Conservation (phyloP, 306 rosid genomes). For the Vigna nakashimae region DNA sequence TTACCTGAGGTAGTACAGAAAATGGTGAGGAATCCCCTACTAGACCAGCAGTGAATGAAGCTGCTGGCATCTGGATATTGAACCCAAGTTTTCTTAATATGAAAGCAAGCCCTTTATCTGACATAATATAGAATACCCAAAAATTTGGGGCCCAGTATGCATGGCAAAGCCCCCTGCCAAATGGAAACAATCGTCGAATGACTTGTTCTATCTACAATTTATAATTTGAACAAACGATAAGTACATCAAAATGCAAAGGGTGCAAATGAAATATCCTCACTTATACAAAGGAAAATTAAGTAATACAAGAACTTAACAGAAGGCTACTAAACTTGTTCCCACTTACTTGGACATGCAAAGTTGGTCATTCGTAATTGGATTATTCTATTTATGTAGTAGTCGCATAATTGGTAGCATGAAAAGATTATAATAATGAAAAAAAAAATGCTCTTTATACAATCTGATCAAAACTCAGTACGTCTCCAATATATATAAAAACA, state of each 20-base stretch:
- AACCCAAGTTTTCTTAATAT: slow-evolving; percentile 76
- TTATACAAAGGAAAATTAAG: slow-evolving; percentile 12
- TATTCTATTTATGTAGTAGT: slow-evolving; percentile 3
- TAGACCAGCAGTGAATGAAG: slow-evolving; percentile 88
- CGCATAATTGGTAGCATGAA: not conserved
- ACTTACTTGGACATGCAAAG: slow-evolving; percentile 1
- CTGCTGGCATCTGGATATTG: slow-evolving; percentile 59
- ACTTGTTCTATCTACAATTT: slow-evolving; percentile 81
- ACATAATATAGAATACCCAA: slow-evolving; percentile 87
- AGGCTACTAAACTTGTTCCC: not conserved
- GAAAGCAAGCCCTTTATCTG: slow-evolving; percentile 84
- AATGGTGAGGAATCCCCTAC: slow-evolving; percentile 89
- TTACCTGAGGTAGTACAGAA: slow-evolving; percentile 81
- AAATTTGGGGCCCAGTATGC: slow-evolving; percentile 98
- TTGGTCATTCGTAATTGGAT: slow-evolving; percentile 6
- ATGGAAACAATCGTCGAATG: slow-evolving; percentile 79
- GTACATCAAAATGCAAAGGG: slow-evolving; percentile 28
- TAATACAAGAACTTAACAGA: slow-evolving; percentile 6
- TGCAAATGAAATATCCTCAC: slow-evolving; percentile 19
- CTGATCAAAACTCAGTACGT: not conserved
- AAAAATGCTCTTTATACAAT: too few species aligned
- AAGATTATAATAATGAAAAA: too few species aligned
- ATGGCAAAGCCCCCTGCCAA: slow-evolving; percentile 98
- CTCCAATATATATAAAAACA: too few species aligned
- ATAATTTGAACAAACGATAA: slow-evolving; percentile 42